A percentile compares a stretch with the other conserved stretches of the same genome.
Evolutionary conservation across 371 early-diverging fungal genomes (phyloP).

Genomic region (Aphelidium insulamus): DNA sequence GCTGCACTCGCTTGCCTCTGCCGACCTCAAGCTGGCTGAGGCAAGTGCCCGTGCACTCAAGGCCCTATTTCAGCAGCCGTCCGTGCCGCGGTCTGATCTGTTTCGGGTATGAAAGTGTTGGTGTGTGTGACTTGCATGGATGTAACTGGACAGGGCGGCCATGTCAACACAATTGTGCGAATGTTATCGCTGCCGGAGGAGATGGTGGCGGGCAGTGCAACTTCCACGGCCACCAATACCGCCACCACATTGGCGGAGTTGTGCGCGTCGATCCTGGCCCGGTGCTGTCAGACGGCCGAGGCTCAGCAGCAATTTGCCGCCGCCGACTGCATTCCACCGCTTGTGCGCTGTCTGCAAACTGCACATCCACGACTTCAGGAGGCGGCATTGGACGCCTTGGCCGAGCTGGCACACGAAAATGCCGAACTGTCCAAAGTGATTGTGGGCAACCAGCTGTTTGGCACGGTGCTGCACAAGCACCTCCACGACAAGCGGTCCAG

Average conservation of each 20-base stretch:
- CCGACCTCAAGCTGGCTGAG: constrained; percentile 33
- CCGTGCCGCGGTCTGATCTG: constrained; percentile 25
- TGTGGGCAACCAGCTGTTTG: background rate
- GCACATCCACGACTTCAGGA: constrained; percentile 30
- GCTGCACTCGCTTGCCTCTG: constrained; percentile 25
- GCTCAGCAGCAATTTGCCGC: constrained; percentile 32
- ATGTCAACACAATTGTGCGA: background rate
- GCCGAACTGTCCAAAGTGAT: constrained; percentile 21
- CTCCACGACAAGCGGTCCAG: constrained; percentile 31
- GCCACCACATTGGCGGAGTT: constrained; percentile 33
- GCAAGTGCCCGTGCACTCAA: constrained; percentile 47
- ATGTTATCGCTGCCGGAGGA: background rate
- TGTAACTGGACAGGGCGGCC: no score
- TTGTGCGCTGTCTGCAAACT: constrained; percentile 14
- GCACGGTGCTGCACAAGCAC: constrained; percentile 33
- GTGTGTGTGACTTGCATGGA: constrained; percentile 17
- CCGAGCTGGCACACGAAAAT: constrained; percentile 38
- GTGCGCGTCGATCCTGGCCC: constrained; percentile 36
- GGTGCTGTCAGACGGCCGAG: constrained; percentile 30
- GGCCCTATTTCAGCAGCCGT: constrained; percentile 37
- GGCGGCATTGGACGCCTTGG: constrained; percentile 52
- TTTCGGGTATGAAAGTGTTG: constrained; percentile 19
- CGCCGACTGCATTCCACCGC: constrained; percentile 29
- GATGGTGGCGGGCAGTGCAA: background rate
- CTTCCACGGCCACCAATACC: constrained; percentile 4